Conservation (phyloP, 2,329 filamentous ascomycete genomes). For the Dryadomyces quercus-mongolicae region DNA sequence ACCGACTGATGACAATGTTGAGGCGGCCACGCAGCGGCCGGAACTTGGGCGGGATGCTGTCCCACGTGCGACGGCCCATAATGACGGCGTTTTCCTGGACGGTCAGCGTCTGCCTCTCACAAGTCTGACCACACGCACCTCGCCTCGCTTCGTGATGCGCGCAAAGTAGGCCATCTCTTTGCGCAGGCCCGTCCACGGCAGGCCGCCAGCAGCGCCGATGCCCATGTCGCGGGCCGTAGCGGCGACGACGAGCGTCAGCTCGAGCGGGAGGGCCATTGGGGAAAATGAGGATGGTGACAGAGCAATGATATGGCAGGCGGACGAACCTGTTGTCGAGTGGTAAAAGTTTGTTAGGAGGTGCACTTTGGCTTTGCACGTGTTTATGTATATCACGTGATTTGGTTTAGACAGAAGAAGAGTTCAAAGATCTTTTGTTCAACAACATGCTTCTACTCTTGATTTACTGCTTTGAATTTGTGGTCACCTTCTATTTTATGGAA, state of each 20-base stretch:
- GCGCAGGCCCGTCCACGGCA: slow-evolving; percentile 83
- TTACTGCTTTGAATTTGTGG: no score
- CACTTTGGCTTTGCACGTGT: no score
- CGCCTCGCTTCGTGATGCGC: slow-evolving; percentile 65
- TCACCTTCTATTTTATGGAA: no score
- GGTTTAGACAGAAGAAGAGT: no score
- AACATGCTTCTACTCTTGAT: no score
- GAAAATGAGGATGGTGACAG: no score
- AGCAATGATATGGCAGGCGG: no score
- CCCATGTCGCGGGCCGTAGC: slow-evolving; percentile 72
- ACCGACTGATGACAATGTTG: slow-evolving; percentile 69
- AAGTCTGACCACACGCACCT: no score
- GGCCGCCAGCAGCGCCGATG: slow-evolving; percentile 65
- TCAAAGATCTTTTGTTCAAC: no score
- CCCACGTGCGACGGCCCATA: slow-evolving; percentile 97
- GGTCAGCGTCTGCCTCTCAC: no score
- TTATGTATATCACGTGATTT: no score
- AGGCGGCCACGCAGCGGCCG: slow-evolving; percentile 68
- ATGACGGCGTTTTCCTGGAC: slow-evolving; percentile 58
- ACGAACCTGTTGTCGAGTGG: not conserved
- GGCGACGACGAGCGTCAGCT: slow-evolving; percentile 87
- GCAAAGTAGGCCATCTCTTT: slow-evolving; percentile 95
- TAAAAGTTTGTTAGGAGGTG: not conserved
- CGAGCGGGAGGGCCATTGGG: slow-evolving; percentile 20
- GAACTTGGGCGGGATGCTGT: slow-evolving; percentile 69